Percentiles rank a stretch among this genome's conserved stretches.
phyloP scores from a whole-genome alignment of 768 basidiomycete genomes.

The Zangia roseola region DNA sequence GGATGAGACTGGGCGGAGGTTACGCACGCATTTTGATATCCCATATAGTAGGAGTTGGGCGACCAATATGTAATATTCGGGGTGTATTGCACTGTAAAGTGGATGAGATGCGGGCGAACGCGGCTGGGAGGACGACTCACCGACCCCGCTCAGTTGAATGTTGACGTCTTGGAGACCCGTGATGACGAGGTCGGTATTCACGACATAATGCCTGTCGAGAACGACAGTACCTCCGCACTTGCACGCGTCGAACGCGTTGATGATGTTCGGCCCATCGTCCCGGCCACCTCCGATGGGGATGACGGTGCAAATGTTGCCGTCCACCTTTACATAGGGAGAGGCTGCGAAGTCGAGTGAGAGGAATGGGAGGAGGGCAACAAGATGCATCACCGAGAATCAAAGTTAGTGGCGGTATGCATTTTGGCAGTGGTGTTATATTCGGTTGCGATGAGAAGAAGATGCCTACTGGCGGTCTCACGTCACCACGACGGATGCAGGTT shows the following conservation, averaged over 20 bases:
- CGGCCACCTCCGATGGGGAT: slow-evolving; percentile 31
- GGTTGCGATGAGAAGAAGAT: no score
- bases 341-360: not conserved
- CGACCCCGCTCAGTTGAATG: slow-evolving; percentile 39
- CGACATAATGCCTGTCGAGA: slow-evolving; percentile 35
- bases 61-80: slow-evolving; percentile 44
- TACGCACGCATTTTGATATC: slow-evolving; percentile 43
- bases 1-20: not conserved
- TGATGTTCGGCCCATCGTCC: slow-evolving; percentile 38
- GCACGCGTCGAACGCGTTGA: slow-evolving; percentile 33
- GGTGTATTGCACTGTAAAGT: slow-evolving; percentile 32
- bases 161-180: slow-evolving; percentile 37
- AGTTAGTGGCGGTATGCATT: no score
- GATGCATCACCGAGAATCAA: no score
- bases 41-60: slow-evolving; percentile 38
- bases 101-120: not conserved
- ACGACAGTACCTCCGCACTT: slow-evolving; percentile 28
- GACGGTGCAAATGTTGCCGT: slow-evolving; percentile 24
- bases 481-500: no score
- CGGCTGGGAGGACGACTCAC: slow-evolving; percentile 20
- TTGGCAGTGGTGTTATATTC: no score
- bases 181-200: slow-evolving; percentile 40
- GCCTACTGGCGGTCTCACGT: no score
- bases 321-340: slow-evolving; percentile 1
- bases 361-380: not conserved